Base-by-base conservation (phyloP, 495 filamentous ascomycete genomes). In the Aspergillus olivimuriae region DNA sequence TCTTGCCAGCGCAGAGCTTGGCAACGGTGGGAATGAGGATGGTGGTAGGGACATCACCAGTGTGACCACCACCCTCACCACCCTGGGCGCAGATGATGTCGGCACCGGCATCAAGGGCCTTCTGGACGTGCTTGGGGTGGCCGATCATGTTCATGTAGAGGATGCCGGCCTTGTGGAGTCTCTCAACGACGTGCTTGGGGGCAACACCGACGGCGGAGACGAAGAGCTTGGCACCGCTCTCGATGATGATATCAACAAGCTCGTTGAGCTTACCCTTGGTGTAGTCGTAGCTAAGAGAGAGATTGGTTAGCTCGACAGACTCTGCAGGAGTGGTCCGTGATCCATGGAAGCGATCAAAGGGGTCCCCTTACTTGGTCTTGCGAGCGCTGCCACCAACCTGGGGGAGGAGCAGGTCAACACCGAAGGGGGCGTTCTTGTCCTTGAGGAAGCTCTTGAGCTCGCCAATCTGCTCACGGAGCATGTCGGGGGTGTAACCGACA, bases 81-180 rank as follows among this genome's bases (percentile, higher is more conserved):
- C 89, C 89, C 65, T 95, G 89, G 20, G 89, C 89, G 67, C 89
- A 94, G 66, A 95, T 94, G 50, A 94, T 83, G 63, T 95, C 89
- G 47, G 76, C 83, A 54, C 92, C 92, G 38, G 87, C 77, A 15
- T 87, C 91, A 43, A 98, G 74, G 61, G 84, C 85, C 77, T 96
- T 97, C 61, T 83, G 75, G 37, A 95, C 90, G 72, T 98, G 92
- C 79, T 98, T 98, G 51, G 94, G 94, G 78, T 97, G 92, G 44
- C 91, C 92, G 63, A 98, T 94, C 92, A 98, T 98, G 81, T 98
- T 98, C 92, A 98, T 98, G 79, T 91, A 95, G 42, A 94, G 75
- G 48, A 98, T 76, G 42, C 90, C 90, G 57, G 78, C 73, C 50
- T 79, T 77, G 77, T 98, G 92, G 24, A 98, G 81, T 50, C 74